phyloP scores from a whole-genome alignment of 2,329 filamentous ascomycete genomes.

The Fusarium tricinctum region DNA sequence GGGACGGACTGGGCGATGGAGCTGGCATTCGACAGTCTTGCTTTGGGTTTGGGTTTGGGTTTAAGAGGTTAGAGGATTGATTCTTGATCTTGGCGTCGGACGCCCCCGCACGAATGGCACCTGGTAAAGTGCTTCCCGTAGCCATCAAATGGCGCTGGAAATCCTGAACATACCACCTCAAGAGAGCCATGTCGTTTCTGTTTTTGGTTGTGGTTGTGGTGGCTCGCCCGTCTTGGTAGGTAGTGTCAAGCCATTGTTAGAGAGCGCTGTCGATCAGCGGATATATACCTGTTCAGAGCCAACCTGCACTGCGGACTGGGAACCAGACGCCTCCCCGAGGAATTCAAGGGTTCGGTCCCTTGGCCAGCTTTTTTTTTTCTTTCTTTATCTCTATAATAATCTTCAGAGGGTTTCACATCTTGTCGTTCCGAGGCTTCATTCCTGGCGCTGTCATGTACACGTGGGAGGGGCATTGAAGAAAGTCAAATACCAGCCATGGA shows the following conservation, averaged over 20 bases:
- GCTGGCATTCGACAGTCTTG: constrained; percentile 16
- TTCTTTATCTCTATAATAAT: background rate
- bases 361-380: constrained; percentile 11
- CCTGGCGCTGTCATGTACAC: constrained; percentile 27
- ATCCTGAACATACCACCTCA: background rate
- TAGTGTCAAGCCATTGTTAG: constrained; percentile 23
- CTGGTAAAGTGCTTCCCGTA: constrained; percentile 8
- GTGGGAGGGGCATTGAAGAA: constrained; percentile 34
- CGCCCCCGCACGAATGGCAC: constrained; percentile 33
- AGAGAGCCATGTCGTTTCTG: constrained; percentile 1
- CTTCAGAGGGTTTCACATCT: constrained; percentile 34
- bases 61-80: constrained; percentile 13
- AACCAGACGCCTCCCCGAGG: constrained; percentile 37
- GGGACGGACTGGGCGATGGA: background rate
- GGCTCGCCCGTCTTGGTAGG: constrained; percentile 32
- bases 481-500: constrained; percentile 42
- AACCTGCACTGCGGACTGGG: constrained; percentile 6
- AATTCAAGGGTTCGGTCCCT: constrained; percentile 37
- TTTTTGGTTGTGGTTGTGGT: constrained; percentile 18
- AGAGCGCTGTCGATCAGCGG: constrained; percentile 33
- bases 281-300: constrained; percentile 15
- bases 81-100: constrained; percentile 40
- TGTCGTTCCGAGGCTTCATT: constrained; percentile 36
- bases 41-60: constrained; percentile 15
- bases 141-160: constrained; percentile 7